Conservation (phyloP, 2,329 filamentous ascomycete genomes). For the Aquanectria penicillioides region DNA sequence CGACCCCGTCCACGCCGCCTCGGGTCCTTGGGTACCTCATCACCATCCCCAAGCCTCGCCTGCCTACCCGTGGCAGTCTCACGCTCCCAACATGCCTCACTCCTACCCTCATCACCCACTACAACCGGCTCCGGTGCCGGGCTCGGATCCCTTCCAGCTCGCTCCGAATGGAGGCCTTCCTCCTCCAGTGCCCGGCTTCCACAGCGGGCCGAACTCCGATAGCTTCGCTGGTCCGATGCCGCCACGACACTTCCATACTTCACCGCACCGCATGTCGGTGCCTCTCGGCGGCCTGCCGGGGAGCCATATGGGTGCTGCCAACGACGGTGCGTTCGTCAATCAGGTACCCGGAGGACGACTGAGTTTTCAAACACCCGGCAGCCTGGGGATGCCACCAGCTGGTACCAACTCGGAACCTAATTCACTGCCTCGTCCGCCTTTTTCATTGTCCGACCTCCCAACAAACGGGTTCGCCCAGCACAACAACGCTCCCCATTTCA, state of each 20-base stretch:
- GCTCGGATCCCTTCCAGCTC: constrained; percentile 33
- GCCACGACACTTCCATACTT: constrained; percentile 26
- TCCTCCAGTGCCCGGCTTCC: constrained; percentile 34
- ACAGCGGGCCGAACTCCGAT: constrained; percentile 22
- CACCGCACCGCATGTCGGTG: constrained; percentile 7
- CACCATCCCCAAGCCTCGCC: constrained; percentile 32
- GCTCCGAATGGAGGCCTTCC: constrained; percentile 34
- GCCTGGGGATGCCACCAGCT: constrained; percentile 26
- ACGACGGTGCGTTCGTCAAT: constrained; percentile 35
- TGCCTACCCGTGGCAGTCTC: constrained; percentile 37
- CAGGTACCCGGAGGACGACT: constrained; percentile 32
- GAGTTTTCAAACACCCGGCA: constrained; percentile 30
- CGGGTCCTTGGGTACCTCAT: constrained; percentile 39
- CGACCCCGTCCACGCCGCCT: constrained; percentile 41
- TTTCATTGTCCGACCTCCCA: constrained; percentile 29
- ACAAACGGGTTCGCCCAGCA: constrained; percentile 33
- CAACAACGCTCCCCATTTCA: constrained; percentile 26
- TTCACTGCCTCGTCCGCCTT: constrained; percentile 34
- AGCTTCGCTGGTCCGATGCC: constrained; percentile 24
- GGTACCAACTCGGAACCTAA: constrained; percentile 33
- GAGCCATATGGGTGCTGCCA: neutral
- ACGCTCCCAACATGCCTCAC: constrained; percentile 29
- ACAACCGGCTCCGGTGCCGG: constrained; percentile 24
- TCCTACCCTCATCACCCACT: constrained; percentile 32
- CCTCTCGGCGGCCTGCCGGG: neutral